Evolutionary conservation across 805 yeast genomes (phyloP), one percentile per base, ranked within the genome.

Genomic region (Nematodospora valgi): DNA sequence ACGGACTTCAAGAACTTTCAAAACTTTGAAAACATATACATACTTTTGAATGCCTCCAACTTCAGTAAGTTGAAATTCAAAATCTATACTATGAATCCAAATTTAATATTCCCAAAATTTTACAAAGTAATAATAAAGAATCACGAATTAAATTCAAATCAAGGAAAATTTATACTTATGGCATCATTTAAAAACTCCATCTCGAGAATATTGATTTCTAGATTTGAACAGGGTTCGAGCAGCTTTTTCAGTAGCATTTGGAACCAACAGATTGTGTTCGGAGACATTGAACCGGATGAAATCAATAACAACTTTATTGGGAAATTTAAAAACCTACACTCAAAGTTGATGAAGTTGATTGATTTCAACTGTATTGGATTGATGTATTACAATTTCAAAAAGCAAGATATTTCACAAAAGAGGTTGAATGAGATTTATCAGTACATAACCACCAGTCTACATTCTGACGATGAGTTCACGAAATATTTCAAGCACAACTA

Each of bases 21-120:
- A 15, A 12, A 22, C 6, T 56, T 52, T 37, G 62, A 56, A 30
- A 54, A 51, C 34, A 27, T 47, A 5, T 38, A 36, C 15, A 30
- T 34, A 21, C 41, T 52, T 23, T 31, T 40, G 1, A 20, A 34
- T 8, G 20, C 12, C 7, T 27, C 17, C 2, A 30, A 37, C 13
- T 45, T 41, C 24, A 16, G 29, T 4, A 38, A 26, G 15, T 30
- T 48, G 18, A 43, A 46, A 27, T 39, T 44, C 25, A 40, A 40
- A 20, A n/a, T 46, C 16, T 46, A 44, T 28, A 56, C 62, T 0
- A 43, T 45, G 17, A 48, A 53, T 4, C 62, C 62, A 2, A 45
- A 44, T 8, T 30, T 58, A 12, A 31, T 51, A 24, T 59, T 55
- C 35, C 60, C 58, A 3, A 35, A 30, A 10, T 56, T 58, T 34